Evolutionary conservation across 2,329 filamentous ascomycete species (phyloP).

Genomic region (Tolypocladium tundrense): DNA sequence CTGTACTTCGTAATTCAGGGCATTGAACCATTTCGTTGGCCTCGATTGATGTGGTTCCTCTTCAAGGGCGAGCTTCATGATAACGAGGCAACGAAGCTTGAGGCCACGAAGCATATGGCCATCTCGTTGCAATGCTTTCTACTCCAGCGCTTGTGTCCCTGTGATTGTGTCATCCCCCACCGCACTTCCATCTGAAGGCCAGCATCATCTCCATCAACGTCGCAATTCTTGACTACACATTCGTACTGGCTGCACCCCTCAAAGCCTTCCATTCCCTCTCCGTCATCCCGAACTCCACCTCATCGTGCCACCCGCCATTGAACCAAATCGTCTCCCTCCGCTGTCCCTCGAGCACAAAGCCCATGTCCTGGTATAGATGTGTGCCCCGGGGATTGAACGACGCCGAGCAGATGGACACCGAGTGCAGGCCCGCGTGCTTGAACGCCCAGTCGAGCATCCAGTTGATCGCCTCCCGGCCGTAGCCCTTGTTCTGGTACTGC

Average conservation of each 20-base stretch:
- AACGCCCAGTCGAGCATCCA: conserved; percentile 39
- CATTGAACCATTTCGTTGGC: too few relatives aligned
- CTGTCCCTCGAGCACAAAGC: conserved; percentile 32
- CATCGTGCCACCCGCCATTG: conserved; percentile 29
- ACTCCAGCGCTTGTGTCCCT: not conserved
- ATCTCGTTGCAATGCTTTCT: not conserved
- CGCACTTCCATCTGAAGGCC: too few relatives aligned
- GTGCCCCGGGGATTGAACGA: conserved; percentile 31
- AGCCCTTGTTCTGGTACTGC: conserved; percentile 27
- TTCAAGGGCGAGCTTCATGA: too few relatives aligned
- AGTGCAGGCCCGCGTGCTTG: conserved; percentile 29
- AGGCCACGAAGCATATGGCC: too few relatives aligned
- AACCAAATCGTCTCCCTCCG: conserved; percentile 17
- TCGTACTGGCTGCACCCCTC: conserved; percentile 1
- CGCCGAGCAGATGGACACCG: conserved; percentile 27
- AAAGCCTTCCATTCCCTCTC: conserved; percentile 23
- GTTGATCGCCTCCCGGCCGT: conserved; percentile 33
- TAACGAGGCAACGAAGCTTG: too few relatives aligned
- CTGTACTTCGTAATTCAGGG: too few relatives aligned
- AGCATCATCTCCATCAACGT: not conserved
- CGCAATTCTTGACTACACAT: too few relatives aligned
- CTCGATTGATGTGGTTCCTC: too few relatives aligned
- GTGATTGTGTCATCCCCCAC: too few relatives aligned
- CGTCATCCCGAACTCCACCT: conserved; percentile 24
- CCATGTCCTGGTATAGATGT: conserved; percentile 31